Evolutionary conservation across 73 alveolate species (phyloP).

Genomic region (Blepharisma stoltei): DNA sequence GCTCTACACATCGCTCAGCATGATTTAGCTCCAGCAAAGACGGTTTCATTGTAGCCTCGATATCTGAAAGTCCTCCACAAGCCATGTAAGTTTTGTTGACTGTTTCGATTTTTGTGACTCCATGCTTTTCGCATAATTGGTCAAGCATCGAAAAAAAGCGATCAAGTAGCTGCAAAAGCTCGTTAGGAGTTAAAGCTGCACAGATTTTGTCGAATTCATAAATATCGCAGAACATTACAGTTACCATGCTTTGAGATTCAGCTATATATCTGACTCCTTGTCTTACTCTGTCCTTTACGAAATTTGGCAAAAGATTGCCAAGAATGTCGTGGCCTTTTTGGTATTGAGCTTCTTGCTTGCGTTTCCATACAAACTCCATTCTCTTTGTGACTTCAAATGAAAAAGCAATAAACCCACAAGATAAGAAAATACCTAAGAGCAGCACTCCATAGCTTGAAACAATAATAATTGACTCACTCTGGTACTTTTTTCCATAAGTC

Average conservation of each 20-base stretch:
- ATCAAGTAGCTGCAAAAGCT: conserved; percentile 53
- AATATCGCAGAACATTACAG: conserved; percentile 61
- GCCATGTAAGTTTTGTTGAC: conserved; percentile 89
- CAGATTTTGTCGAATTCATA: conserved; percentile 58
- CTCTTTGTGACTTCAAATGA: conserved; percentile 36
- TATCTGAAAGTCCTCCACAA: conserved; percentile 86
- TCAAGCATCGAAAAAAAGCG: conserved; percentile 55
- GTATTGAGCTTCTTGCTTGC: not conserved
- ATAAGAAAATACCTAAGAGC: not conserved
- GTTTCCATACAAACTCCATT: not conserved
- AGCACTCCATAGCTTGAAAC: conserved; percentile 3
- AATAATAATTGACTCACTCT: not conserved
- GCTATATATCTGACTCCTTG: conserved; percentile 57
- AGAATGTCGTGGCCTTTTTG: conserved; percentile 38
- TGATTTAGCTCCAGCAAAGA: not conserved
- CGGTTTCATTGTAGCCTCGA: conserved; percentile 30
- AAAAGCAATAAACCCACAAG: conserved; percentile 13
- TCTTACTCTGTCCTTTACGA: conserved; percentile 59
- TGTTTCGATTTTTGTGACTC: conserved; percentile 71
- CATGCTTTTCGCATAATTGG: conserved; percentile 51
- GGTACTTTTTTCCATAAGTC: conserved; percentile 12
- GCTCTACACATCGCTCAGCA: not conserved
- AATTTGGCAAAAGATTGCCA: conserved; percentile 56
- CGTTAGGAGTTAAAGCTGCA: conserved; percentile 44
- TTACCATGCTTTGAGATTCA: conserved; percentile 61